These are phyloP conservation scores for Micromonas commoda DNA, from an alignment of 139 green algal genomes.

Conservation along the genomic window DNA sequence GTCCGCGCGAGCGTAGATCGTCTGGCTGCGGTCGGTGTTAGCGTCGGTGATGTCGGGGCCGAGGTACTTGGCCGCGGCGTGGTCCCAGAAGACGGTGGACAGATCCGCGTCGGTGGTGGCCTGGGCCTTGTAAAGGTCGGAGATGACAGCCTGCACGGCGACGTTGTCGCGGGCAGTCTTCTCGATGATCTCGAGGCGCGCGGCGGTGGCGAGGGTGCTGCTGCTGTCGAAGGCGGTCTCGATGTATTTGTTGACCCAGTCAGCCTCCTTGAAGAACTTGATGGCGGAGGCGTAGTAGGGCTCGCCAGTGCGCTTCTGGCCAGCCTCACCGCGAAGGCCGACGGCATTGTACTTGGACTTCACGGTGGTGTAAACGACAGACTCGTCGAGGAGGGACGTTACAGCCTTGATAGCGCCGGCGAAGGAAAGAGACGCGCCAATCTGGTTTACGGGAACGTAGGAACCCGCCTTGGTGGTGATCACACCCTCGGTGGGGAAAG, in stretches of 20 bases:
- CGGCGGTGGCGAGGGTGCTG: too few relatives aligned
- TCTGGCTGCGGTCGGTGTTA: too few relatives aligned
- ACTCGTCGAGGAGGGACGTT: too few relatives aligned
- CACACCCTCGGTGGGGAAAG: neutral
- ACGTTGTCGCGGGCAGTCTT: neutral
- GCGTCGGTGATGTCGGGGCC: neutral
- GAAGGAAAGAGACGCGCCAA: neutral
- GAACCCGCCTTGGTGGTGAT: neutral
- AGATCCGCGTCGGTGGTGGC: too few relatives aligned
- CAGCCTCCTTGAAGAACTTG: too few relatives aligned
- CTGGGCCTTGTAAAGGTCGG: neutral
- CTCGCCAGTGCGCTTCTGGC: neutral
- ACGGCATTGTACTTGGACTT: neutral
- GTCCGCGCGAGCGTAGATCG: constrained; percentile 6
- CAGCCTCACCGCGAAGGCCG: neutral
- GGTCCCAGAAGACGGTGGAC: too few relatives aligned
- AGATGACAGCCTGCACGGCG: neutral
- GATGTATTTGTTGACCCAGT: too few relatives aligned
- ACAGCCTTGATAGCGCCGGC: too few relatives aligned
- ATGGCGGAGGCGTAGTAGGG: neutral
- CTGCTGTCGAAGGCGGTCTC: too few relatives aligned
- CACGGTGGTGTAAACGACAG: too few relatives aligned
- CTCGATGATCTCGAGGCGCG: neutral
- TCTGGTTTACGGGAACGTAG: neutral
- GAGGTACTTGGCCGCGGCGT: neutral